Evolutionary conservation across 208 protist species (phyloP).

Genomic region (Acanthamoeba healyi): DNA sequence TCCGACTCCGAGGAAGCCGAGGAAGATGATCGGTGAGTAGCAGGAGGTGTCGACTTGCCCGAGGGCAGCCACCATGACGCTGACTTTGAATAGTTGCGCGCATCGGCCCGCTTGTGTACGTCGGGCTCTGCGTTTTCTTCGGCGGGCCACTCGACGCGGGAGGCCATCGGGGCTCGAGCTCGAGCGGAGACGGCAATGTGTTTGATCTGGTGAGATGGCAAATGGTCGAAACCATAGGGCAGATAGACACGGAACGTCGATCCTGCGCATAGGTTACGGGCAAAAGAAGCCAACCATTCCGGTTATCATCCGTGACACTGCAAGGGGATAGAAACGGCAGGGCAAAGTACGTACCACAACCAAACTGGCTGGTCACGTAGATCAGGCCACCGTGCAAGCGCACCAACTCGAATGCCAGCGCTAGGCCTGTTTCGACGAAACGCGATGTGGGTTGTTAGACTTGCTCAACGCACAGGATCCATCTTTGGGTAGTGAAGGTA

Average conservation of each 20-base stretch:
- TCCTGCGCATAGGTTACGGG: neutral
- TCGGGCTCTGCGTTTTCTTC: neutral
- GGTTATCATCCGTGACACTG: neutral
- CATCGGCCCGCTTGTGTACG: neutral
- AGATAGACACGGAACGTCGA: slow-evolving; percentile 45
- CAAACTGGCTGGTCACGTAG: neutral
- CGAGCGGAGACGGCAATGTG: neutral
- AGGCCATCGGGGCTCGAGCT: neutral
- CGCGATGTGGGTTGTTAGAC: neutral
- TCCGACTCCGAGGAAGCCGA: neutral
- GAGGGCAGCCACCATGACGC: slow-evolving; percentile 65
- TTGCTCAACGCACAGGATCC: too few relatives aligned
- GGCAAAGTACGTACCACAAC: neutral
- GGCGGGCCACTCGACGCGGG: too few relatives aligned
- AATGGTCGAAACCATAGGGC: slow-evolving; percentile 4
- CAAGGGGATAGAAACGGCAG: too few relatives aligned
- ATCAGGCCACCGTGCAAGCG: slow-evolving; percentile 76
- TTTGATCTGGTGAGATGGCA: slow-evolving; percentile 25
- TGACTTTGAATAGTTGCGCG: slow-evolving; percentile 18
- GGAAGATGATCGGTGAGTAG: neutral
- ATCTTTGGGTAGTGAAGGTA: neutral
- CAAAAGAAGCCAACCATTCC: neutral
- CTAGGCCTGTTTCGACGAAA: slow-evolving; percentile 50
- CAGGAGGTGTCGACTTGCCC: too few relatives aligned
- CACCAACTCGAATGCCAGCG: slow-evolving; percentile 75